These are phyloP conservation scores for Fusarium sp. DNA, from an alignment of 2,329 filamentous ascomycete species.

Conservation along the genomic window DNA sequence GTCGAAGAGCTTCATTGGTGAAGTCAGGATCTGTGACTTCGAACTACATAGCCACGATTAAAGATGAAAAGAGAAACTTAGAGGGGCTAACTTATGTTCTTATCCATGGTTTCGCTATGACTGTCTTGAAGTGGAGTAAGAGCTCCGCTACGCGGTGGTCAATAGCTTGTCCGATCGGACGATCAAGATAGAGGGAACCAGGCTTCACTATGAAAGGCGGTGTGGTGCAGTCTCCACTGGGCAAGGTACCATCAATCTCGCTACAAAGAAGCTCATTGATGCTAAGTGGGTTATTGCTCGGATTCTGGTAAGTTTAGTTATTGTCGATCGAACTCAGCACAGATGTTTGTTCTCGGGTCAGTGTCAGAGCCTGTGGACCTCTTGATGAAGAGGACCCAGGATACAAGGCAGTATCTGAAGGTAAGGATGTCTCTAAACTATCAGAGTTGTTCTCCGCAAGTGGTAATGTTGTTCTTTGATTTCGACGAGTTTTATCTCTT, in stretches of 20 bases:
- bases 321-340: not conserved
- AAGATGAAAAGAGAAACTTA: not conserved
- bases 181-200: not conserved
- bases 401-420: not conserved
- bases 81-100: not conserved
- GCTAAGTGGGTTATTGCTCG: not conserved
- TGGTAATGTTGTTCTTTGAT: rapidly evolving
- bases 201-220: not conserved
- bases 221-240: not conserved
- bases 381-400: not conserved
- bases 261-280: not conserved
- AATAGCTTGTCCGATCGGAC: not conserved
- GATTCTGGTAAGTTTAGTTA: too few relatives aligned
- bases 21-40: not conserved
- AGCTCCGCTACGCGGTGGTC: not conserved
- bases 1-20: not conserved
- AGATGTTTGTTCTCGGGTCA: not conserved
- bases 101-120: not conserved
- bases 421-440: not conserved
- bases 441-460: too few relatives aligned
- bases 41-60: not conserved
- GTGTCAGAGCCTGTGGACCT: too few relatives aligned
- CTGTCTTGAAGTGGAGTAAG: not conserved
- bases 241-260: not conserved
- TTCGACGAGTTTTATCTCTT: not conserved